Conservation (phyloP, 306 rosid species). For the Cucurbita maxima region DNA sequence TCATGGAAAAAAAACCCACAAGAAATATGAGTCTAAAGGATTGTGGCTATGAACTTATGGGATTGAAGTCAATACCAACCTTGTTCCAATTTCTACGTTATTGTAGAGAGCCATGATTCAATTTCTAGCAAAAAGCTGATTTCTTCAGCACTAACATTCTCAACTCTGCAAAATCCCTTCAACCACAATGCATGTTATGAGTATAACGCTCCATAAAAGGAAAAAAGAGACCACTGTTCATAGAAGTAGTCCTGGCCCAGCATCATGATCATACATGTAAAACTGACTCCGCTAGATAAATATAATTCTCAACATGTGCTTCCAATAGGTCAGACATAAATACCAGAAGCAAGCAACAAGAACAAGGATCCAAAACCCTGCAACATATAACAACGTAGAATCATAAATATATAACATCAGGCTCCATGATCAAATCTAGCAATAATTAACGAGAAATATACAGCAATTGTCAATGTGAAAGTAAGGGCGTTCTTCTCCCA, state of each 20-base stretch:
- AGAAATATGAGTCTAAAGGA: no score
- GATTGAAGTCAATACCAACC: no score
- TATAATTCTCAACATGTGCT: not conserved
- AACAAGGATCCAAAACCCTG: conserved; percentile 91
- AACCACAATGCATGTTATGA: not conserved
- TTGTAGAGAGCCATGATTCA: not conserved
- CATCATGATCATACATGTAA: not conserved
- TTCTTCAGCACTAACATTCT: not conserved
- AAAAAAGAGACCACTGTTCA: not conserved
- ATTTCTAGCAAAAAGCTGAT: not conserved
- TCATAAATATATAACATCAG: not conserved
- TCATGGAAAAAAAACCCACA: no score
- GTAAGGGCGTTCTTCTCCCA: not conserved
- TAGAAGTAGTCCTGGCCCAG: not conserved
- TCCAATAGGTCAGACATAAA: conserved; percentile 50
- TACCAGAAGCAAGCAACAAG: conserved; percentile 82
- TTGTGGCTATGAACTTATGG: no score
- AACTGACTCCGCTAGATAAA: conserved; percentile 1
- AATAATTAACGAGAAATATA: not conserved
- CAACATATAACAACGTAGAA: conserved; percentile 1
- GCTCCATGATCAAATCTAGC: not conserved
- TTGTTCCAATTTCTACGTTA: not conserved
- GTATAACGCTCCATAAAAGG: not conserved
- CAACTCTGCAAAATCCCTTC: not conserved
- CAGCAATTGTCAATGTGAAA: not conserved